These are phyloP conservation scores for Juncus effusus DNA, from an alignment of 176 grass and related monocot genomes.

Conservation along the genomic window DNA sequence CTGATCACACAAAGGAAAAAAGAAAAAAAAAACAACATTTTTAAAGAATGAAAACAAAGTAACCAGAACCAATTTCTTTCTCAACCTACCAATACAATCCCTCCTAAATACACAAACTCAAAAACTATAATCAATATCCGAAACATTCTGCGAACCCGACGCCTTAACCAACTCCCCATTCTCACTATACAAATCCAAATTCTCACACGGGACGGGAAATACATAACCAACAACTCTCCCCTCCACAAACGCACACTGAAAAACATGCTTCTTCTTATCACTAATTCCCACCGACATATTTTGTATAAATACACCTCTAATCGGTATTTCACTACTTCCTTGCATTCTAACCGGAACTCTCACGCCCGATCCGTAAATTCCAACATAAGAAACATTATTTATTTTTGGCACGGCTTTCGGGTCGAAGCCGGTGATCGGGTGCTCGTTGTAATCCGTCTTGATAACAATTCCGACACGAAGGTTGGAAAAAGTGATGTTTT, in stretches of 20 bases:
- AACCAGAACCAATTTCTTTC: too few relatives aligned
- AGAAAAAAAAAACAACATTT: too few relatives aligned
- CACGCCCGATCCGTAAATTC: constrained; percentile 59
- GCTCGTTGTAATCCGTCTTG: constrained; percentile 85
- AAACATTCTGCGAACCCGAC: constrained; percentile 57
- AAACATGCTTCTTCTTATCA: constrained; percentile 65
- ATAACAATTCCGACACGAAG: constrained; percentile 82
- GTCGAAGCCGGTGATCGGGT: constrained; percentile 50
- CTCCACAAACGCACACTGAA: constrained; percentile 86
- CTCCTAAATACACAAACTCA: constrained; percentile 28
- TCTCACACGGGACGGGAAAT: constrained; percentile 70
- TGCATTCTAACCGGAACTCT: constrained; percentile 73
- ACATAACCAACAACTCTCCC: constrained; percentile 72
- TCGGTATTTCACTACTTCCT: constrained; percentile 67
- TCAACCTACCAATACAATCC: too few relatives aligned
- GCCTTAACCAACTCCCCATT: constrained; percentile 47
- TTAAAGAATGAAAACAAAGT: too few relatives aligned
- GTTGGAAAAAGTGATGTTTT: constrained; percentile 57
- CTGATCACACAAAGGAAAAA: too few relatives aligned
- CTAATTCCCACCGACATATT: constrained; percentile 67
- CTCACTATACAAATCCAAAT: constrained; percentile 72
- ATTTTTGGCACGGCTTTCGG: constrained; percentile 59
- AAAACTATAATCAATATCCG: constrained; percentile 86
- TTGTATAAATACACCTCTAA: constrained; percentile 56
- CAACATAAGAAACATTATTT: constrained; percentile 61